Evolutionary conservation across 441 rosid genomes (phyloP).

Genomic region (Arabidopsis hybrid): DNA sequence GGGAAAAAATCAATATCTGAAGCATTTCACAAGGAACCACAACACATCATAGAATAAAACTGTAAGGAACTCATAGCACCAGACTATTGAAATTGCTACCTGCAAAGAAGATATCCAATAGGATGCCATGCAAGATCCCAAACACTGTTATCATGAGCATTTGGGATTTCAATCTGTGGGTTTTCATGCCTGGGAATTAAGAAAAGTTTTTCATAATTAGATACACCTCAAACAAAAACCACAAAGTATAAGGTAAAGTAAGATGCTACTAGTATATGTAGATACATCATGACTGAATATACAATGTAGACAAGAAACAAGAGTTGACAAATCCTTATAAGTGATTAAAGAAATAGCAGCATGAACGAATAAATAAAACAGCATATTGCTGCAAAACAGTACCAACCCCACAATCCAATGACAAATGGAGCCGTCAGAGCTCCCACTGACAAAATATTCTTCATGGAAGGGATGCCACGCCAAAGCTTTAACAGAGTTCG

Average conservation of each 20-base stretch:
- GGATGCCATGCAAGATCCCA: conserved; percentile 99
- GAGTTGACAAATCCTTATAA: conserved; percentile 4
- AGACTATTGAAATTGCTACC: conserved; percentile 53
- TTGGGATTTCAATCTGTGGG: conserved; percentile 86
- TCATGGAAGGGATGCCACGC: conserved; percentile 99
- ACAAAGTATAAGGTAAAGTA: conserved; percentile 3
- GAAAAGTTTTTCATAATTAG: conserved; percentile 30
- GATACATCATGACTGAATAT: conserved; percentile 3
- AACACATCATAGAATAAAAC: conserved; percentile 10
- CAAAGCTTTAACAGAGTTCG: conserved; percentile 57
- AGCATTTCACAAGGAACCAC: conserved; percentile 1
- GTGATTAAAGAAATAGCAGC: conserved; percentile 12
- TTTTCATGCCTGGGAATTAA: conserved; percentile 79
- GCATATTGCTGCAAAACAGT: conserved; percentile 11
- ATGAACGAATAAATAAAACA: background rate
- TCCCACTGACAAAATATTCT: conserved; percentile 98
- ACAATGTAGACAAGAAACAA: conserved; percentile 24
- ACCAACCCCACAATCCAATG: conserved; percentile 97
- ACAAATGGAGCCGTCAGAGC: conserved; percentile 91
- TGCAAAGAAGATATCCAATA: conserved; percentile 96
- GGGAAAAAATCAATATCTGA: conserved; percentile 30
- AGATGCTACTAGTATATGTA: conserved; percentile 17
- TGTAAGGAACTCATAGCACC: conserved; percentile 10
- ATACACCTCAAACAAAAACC: conserved; percentile 18
- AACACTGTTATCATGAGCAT: conserved; percentile 92